phyloP scores from a whole-genome alignment of 768 basidiomycete genomes.

The Suillus alpinus region DNA sequence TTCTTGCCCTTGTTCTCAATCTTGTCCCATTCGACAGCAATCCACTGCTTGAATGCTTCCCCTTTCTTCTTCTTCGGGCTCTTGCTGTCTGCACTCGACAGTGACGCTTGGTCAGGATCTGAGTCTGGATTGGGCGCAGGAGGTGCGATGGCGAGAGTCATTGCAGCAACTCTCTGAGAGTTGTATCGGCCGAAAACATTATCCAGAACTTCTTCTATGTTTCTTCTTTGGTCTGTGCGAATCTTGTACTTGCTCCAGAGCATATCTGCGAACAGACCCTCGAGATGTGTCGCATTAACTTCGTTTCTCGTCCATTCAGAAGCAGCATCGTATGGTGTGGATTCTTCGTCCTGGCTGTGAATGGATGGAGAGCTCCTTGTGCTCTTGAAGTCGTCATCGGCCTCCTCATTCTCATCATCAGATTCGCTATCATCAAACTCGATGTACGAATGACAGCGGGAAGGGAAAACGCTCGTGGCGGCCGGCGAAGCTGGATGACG shows the following conservation, averaged over 20 bases:
- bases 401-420: slow-evolving; percentile 19
- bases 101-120: slow-evolving; percentile 18
- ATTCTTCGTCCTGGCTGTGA: slow-evolving; percentile 16
- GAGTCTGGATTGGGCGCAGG: slow-evolving; percentile 15
- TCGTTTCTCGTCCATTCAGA: slow-evolving; percentile 42
- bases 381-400: slow-evolving; percentile 31
- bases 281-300: slow-evolving; percentile 44
- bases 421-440: slow-evolving; percentile 18
- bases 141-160: slow-evolving; percentile 60
- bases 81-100: slow-evolving; percentile 25
- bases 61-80: slow-evolving; percentile 25
- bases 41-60: slow-evolving; percentile 35
- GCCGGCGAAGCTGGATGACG: slow-evolving; percentile 11
- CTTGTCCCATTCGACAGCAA: slow-evolving; percentile 35
- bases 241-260: slow-evolving; percentile 49
- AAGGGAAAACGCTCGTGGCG: slow-evolving; percentile 3
- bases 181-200: slow-evolving; percentile 51
- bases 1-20: slow-evolving; percentile 26
- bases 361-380: slow-evolving; percentile 28
- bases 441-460: slow-evolving; percentile 15
- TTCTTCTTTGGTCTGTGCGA: slow-evolving; percentile 49
- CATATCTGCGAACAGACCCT: slow-evolving; percentile 60
- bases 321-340: slow-evolving; percentile 22
- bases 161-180: slow-evolving; percentile 41
- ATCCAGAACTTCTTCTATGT: slow-evolving; percentile 44